Conservation (phyloP, 2,329 filamentous ascomycete species). For the Alternaria brassicae region DNA sequence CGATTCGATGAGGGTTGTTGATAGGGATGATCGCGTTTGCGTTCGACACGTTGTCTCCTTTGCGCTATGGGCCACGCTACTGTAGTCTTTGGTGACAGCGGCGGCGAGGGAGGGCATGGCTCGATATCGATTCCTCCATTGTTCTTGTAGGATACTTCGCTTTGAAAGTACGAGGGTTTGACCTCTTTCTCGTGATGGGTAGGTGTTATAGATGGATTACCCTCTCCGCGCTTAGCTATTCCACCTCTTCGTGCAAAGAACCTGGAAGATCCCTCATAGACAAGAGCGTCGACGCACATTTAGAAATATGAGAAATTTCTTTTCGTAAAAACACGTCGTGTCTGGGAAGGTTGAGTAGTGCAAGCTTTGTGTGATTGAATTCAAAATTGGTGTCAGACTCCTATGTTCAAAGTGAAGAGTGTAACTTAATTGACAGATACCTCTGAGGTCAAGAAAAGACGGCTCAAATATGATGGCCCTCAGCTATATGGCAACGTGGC, state of each 20-base stretch:
- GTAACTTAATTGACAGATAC: not conserved
- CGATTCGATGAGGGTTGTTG: slow-evolving; percentile 20
- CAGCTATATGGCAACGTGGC: not conserved
- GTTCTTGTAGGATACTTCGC: slow-evolving; percentile 26
- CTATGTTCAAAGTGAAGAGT: not conserved
- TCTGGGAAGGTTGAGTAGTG: not conserved
- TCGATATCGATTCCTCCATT: slow-evolving; percentile 18
- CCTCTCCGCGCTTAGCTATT: slow-evolving; percentile 34
- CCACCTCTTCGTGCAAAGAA: slow-evolving; percentile 38
- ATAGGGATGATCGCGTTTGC: slow-evolving; percentile 18
- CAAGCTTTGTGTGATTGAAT: not conserved
- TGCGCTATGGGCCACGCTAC: slow-evolving; percentile 4
- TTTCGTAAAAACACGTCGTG: not conserved
- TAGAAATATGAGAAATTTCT: not conserved
- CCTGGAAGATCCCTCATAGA: slow-evolving; percentile 16
- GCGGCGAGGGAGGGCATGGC: slow-evolving; percentile 5
- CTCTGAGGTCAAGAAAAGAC: not conserved
- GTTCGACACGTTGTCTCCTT: slow-evolving; percentile 7
- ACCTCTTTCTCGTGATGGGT: slow-evolving; percentile 10
- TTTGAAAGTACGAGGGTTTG: slow-evolving; percentile 27
- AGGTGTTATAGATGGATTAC: slow-evolving; percentile 20
- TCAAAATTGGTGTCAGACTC: not conserved
- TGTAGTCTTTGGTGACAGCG: slow-evolving; percentile 27
- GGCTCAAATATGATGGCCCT: not conserved
- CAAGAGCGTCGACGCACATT: not conserved